Evolutionary conservation across 805 yeast species (phyloP).

Genomic region (Wickerhamiella alocasiicola): DNA sequence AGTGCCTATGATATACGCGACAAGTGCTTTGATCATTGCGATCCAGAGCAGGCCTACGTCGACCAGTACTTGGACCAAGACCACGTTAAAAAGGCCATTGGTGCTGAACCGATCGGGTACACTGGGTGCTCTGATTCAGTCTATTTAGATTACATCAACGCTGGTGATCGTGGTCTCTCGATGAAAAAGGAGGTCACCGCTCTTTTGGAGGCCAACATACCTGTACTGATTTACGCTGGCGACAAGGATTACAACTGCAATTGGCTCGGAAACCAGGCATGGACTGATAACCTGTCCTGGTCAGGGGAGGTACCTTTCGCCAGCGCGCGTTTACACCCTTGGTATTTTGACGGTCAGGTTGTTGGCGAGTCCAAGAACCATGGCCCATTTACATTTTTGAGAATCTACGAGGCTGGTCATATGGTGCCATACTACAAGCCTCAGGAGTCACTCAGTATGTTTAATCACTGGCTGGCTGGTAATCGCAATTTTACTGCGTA

Average conservation of each 20-base stretch:
- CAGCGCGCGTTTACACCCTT: constrained; percentile 27
- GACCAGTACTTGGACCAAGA: constrained; percentile 64
- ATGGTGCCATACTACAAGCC: constrained; percentile 94
- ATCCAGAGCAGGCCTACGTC: constrained; percentile 56
- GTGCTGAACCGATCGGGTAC: constrained; percentile 60
- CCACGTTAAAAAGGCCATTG: constrained; percentile 62
- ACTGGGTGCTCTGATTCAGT: constrained; percentile 47
- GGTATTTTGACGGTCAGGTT: constrained; percentile 34
- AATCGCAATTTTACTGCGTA: constrained; percentile 29
- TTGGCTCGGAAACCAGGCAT: constrained; percentile 88
- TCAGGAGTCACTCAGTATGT: constrained; percentile 59
- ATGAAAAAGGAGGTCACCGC: constrained; percentile 61
- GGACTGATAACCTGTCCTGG: constrained; percentile 68
- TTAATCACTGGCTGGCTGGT: constrained; percentile 74
- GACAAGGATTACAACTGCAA: constrained; percentile 90
- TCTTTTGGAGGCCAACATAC: constrained; percentile 58
- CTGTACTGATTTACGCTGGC: constrained; percentile 77
- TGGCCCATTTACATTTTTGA: constrained; percentile 63
- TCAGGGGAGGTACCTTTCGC: constrained; percentile 42
- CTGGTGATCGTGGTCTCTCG: constrained; percentile 90
- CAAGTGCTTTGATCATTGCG: constrained; percentile 68
- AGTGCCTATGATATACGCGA: constrained; percentile 85
- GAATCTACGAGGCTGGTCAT: constrained; percentile 86
- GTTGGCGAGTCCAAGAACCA: constrained; percentile 64
- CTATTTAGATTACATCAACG: constrained; percentile 64